These are phyloP conservation scores for Sporodiniella umbellata DNA, from an alignment of 371 early-diverging fungal genomes.

Conservation along the genomic window DNA sequence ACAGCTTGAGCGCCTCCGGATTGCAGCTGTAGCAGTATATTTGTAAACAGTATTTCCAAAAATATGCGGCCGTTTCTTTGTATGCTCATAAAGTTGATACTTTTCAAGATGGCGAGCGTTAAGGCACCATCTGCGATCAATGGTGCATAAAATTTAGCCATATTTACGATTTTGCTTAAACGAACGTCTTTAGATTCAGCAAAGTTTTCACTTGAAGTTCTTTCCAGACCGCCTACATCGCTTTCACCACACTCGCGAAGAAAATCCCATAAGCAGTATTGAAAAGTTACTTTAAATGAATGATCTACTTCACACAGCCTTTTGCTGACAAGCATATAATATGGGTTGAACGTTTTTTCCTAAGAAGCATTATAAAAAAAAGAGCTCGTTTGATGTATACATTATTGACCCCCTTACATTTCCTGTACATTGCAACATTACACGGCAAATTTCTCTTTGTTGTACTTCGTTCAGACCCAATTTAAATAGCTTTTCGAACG, in stretches of 20 bases:
- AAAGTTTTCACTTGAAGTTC: constrained; percentile 29
- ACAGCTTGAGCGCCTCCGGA: constrained; percentile 48
- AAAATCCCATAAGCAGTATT: constrained; percentile 94
- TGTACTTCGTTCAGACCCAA: constrained; percentile 86
- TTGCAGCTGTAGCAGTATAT: constrained; percentile 38
- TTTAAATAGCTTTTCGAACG: constrained; percentile 81
- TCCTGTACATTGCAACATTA: constrained; percentile 85
- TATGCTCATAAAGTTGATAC: constrained; percentile 71
- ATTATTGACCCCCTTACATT: constrained; percentile 49
- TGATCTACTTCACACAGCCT: constrained; percentile 73
- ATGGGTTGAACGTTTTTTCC: constrained; percentile 93
- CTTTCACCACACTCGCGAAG: constrained; percentile 73
- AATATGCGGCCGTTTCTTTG: constrained; percentile 59
- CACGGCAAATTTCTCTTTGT: constrained; percentile 92
- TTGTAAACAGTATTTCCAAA: constrained; percentile 64
- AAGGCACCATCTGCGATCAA: constrained; percentile 61
- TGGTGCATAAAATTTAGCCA: constrained; percentile 72
- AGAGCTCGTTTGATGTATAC: background rate
- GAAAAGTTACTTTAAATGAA: constrained; percentile 88
- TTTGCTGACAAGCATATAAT: constrained; percentile 83
- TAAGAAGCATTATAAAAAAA: constrained; percentile 17
- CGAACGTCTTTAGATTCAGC: constrained; percentile 40
- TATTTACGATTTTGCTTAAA: constrained; percentile 64
- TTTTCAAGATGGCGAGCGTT: constrained; percentile 66
- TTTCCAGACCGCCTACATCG: constrained; percentile 75